Base-by-base conservation (phyloP, 495 filamentous ascomycete genomes). In the Bryoglossum gracile region DNA sequence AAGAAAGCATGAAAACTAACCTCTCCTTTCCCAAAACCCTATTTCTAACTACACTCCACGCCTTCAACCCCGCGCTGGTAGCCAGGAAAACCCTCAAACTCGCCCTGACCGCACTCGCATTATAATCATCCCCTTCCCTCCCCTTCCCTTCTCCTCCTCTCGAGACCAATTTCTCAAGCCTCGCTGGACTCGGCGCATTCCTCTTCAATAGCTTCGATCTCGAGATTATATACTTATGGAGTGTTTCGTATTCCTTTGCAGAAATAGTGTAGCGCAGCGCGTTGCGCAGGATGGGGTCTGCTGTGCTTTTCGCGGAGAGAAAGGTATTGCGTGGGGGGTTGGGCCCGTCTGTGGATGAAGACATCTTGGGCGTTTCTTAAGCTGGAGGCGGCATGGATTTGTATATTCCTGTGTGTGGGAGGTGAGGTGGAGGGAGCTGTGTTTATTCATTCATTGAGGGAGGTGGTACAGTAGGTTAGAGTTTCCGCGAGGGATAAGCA, bases 181-280 rank as follows among this genome's bases (percentile, higher is more conserved):
- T 58, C 24, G 64, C 69, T 8, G 73, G 68, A 24, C 65, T 73
- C 9, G 83, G 83, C 10, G 84, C 70, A 32, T 77, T 76, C 57
- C 67, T 76, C 53, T 78, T 75, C 3, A 88, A 60, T n/a, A 69
- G 51, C 24, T 69, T 70, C 47, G 82, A 78, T 30, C 82, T 81
- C 52, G 82, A 86, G 46, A 84, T 73, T 26, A 88, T 76, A 55
- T 86, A 83, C 59, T 81, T 80, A 65, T 94, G 86, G 18, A 95
- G 77, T 2, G 81, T 70, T 52, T 83, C 77, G 66, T 95, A 94
- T 61, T 95, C 89, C 63, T 82, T 80, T 37, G 84, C 81, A 64
- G 83, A 89, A 37, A 95, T 76, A 48, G 82, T 87, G 65, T 92
- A 83, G 54, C 88, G 80, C 44, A 94, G 73, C 33, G 85, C 81